Conservation (phyloP, 192 early-diverging fungal species). For the Bifiguratus adelaidae region DNA sequence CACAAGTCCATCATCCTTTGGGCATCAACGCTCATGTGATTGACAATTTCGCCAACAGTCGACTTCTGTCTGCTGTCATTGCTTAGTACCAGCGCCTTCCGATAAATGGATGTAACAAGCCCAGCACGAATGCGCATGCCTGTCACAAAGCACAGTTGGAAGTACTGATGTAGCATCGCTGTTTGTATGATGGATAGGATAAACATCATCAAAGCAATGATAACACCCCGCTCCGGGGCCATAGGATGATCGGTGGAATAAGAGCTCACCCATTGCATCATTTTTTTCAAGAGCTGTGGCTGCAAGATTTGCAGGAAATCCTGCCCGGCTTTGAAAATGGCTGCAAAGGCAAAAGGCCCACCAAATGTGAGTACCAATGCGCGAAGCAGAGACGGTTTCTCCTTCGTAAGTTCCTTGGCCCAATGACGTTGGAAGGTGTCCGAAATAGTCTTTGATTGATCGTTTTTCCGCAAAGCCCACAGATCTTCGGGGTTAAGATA, state of each 20-base stretch:
- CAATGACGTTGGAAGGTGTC: conserved; percentile 54
- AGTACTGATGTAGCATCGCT: conserved; percentile 78
- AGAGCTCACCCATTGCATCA: conserved; percentile 55
- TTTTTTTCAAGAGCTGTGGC: conserved; percentile 61
- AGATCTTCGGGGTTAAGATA: conserved; percentile 65
- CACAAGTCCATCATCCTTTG: conserved; percentile 49
- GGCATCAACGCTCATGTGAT: conserved; percentile 57
- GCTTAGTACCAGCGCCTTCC: conserved; percentile 73
- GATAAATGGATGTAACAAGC: conserved; percentile 73
- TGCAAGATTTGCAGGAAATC: conserved; percentile 72
- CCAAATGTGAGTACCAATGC: conserved; percentile 55
- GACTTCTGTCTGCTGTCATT: conserved; percentile 67
- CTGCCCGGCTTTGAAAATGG: conserved; percentile 64
- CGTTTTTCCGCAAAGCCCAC: conserved; percentile 32
- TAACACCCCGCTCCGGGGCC: conserved; percentile 62
- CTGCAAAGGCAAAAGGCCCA: conserved; percentile 54
- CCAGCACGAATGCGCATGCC: conserved; percentile 69
- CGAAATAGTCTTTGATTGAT: conserved; percentile 47
- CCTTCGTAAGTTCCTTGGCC: conserved; percentile 56
- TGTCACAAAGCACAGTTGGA: conserved; percentile 68
- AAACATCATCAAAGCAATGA: conserved; percentile 78
- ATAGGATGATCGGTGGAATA: conserved; percentile 41
- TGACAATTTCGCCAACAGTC: conserved; percentile 65
- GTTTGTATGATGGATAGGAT: conserved; percentile 63
- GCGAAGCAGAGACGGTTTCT: conserved; percentile 59